Conservation (phyloP, 345 rosid species). For the Citrus reticulata region DNA sequence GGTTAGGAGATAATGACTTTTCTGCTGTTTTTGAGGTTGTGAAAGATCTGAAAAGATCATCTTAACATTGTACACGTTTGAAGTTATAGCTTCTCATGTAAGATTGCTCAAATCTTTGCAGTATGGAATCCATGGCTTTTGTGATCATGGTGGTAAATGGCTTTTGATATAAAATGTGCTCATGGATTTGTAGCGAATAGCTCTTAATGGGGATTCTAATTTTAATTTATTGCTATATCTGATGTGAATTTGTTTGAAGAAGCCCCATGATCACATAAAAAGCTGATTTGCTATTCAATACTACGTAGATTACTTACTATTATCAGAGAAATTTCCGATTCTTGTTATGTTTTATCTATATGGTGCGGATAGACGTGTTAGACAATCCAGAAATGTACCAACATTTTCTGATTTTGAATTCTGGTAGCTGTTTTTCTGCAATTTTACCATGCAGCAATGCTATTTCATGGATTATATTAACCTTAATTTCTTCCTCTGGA, state of each 20-base stretch:
- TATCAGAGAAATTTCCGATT: not conserved
- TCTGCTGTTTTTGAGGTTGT: constrained; percentile 79
- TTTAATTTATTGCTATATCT: not conserved
- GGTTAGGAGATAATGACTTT: constrained; percentile 81
- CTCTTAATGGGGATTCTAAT: not conserved
- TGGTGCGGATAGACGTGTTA: not conserved
- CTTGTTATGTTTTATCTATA: not conserved
- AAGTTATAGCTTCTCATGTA: not conserved
- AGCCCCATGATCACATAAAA: not conserved
- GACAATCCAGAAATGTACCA: not conserved
- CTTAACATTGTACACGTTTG: not conserved
- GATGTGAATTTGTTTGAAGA: not conserved
- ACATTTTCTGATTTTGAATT: not conserved
- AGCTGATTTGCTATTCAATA: not conserved
- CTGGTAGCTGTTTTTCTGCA: not conserved
- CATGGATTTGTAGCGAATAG: not conserved
- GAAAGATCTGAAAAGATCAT: constrained; percentile 38
- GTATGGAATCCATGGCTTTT: not conserved
- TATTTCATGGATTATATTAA: not conserved
- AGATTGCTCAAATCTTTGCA: not conserved
- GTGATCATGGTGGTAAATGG: not conserved
- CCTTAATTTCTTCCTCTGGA: not conserved
- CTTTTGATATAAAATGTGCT: not conserved
- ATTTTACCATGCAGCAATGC: not conserved
- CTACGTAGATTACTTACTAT: not conserved